phyloP scores from a whole-genome alignment of 225 moss, liverwort and hornwort species.

The Lunularia cruciata region DNA sequence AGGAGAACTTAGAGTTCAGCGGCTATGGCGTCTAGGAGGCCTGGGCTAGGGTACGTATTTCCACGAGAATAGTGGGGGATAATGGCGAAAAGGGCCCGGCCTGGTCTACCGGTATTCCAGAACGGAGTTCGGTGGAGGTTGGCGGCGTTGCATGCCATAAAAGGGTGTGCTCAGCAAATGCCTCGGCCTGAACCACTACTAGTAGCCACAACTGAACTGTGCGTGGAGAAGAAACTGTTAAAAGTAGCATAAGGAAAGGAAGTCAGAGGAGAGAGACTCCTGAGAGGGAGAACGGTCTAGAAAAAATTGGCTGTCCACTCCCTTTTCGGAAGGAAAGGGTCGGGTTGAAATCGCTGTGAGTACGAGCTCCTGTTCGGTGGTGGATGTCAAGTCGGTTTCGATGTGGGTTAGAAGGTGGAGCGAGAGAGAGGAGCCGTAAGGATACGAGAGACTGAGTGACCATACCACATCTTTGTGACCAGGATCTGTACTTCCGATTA shows the following conservation, averaged over 20 bases:
- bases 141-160: conserved; percentile 6
- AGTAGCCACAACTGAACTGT: background rate
- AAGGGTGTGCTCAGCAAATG: background rate
- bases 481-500: too few relatives aligned
- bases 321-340: background rate
- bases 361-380: background rate
- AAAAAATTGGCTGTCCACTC: background rate
- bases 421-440: background rate
- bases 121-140: too few relatives aligned
- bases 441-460: background rate
- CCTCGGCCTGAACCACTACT: background rate
- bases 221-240: too few relatives aligned
- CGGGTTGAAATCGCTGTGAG: background rate
- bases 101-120: too few relatives aligned
- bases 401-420: too few relatives aligned
- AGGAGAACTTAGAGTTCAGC: background rate
- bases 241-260: background rate
- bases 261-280: background rate
- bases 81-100: too few relatives aligned
- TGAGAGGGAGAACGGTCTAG: background rate
- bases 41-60: too few relatives aligned
- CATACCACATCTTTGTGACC: background rate
- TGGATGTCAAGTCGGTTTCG: too few relatives aligned
- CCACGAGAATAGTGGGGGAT: too few relatives aligned
- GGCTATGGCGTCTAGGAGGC: too few relatives aligned